Conservation (phyloP, 768 basidiomycete genomes). For the Trametes cubensis region DNA sequence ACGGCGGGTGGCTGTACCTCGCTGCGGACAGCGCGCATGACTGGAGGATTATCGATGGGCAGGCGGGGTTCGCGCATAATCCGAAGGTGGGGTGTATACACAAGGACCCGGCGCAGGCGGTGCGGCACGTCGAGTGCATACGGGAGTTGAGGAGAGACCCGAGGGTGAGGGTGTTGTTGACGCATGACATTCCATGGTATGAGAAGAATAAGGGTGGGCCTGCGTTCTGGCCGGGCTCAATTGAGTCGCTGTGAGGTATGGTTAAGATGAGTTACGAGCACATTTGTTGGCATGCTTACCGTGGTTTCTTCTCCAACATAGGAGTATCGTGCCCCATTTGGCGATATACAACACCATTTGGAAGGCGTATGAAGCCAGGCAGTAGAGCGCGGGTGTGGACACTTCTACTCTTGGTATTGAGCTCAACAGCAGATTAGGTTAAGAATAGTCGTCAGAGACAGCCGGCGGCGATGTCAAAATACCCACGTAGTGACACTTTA, state of each 20-base stretch:
- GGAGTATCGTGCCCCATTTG: too few species aligned
- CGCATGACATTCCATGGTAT: slow-evolving; percentile 60
- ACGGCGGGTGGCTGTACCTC: slow-evolving; percentile 49
- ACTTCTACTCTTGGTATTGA: too few species aligned
- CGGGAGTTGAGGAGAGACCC: slow-evolving; percentile 37
- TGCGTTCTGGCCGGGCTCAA: slow-evolving; percentile 41
- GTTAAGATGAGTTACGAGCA: too few species aligned
- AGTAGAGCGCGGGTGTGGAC: too few species aligned
- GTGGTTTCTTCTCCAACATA: too few species aligned
- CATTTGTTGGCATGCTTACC: neutral
- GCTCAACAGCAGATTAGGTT: too few species aligned
- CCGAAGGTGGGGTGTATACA: slow-evolving; percentile 45
- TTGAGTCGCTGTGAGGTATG: slow-evolving; percentile 15
- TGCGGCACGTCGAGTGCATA: slow-evolving; percentile 45
- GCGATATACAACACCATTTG: too few species aligned
- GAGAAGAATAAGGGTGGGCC: slow-evolving; percentile 44
- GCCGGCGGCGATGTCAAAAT: too few species aligned
- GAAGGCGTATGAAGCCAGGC: too few species aligned
- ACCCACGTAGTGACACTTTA: too few species aligned
- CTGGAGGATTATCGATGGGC: slow-evolving; percentile 25
- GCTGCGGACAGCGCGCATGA: slow-evolving; percentile 20
- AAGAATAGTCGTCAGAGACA: too few species aligned
- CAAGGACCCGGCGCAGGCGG: slow-evolving; percentile 44
- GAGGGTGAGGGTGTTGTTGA: slow-evolving; percentile 50
- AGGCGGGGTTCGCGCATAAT: slow-evolving; percentile 43